phyloP scores from a whole-genome alignment of 2,329 filamentous ascomycete species.

The Delphinella strobiligena region DNA sequence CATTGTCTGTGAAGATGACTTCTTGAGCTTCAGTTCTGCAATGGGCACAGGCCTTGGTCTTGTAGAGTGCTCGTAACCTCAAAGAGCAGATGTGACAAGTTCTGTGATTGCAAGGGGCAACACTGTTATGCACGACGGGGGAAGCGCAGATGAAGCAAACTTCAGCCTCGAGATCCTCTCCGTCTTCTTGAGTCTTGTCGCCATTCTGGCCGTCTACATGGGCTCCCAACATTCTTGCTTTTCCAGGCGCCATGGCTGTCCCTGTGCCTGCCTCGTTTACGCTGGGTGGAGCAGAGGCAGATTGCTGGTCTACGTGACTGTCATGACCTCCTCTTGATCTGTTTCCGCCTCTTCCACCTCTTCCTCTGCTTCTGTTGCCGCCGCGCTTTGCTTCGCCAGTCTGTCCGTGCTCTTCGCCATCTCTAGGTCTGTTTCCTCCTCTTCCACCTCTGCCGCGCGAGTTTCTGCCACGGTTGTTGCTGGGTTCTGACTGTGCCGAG shows the following conservation, averaged over 20 bases:
- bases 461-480: conserved; percentile 14
- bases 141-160: conserved; percentile 98
- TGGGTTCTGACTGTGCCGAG: conserved; percentile 2
- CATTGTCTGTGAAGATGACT: conserved; percentile 86
- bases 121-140: conserved; percentile 70
- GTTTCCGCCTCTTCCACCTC: conserved; percentile 27
- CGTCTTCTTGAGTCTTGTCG: conserved; percentile 6
- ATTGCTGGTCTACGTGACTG: conserved; percentile 14
- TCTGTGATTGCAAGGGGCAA: conserved; percentile 89
- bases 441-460: conserved; percentile 22
- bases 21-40: conserved; percentile 69
- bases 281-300: too few relatives aligned
- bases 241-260: conserved; percentile 4
- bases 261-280: conserved; percentile 18
- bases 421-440: conserved; percentile 24
- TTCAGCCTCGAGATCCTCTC: conserved; percentile 42
- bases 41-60: conserved; percentile 92
- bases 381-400: conserved; percentile 17
- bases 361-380: conserved; percentile 1
- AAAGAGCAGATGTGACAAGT: conserved; percentile 95
- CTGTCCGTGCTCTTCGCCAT: conserved; percentile 16
- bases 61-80: conserved; percentile 84
- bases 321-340: conserved; percentile 24
- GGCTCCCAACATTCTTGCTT: neutral
- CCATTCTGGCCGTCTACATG: conserved; percentile 4